Evolutionary conservation across 495 filamentous ascomycete genomes (phyloP).

Genomic region (Aspergillus taichungensis): DNA sequence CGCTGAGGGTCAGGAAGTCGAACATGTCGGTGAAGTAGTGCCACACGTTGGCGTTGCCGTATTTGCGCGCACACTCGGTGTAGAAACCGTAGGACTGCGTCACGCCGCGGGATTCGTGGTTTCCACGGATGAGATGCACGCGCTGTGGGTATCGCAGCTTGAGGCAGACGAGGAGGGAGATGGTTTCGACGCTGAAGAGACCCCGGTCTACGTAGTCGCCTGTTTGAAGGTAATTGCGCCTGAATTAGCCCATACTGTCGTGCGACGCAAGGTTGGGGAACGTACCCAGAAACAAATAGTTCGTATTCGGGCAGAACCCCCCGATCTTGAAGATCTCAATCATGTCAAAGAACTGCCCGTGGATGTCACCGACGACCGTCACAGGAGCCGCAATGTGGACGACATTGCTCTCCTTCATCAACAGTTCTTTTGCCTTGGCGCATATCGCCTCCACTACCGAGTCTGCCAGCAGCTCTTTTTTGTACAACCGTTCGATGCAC

Average conservation of each 20-base stretch:
- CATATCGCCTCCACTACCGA: slow-evolving; percentile 99
- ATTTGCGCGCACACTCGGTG: slow-evolving; percentile 94
- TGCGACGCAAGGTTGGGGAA: background rate
- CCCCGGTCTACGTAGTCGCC: slow-evolving; percentile 97
- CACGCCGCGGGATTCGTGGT: slow-evolving; percentile 94
- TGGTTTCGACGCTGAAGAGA: slow-evolving; percentile 94
- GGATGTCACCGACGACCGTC: slow-evolving; percentile 98
- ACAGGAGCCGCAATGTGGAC: slow-evolving; percentile 94
- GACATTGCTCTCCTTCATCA: slow-evolving; percentile 99
- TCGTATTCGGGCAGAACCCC: slow-evolving; percentile 91
- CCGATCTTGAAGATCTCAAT: slow-evolving; percentile 99
- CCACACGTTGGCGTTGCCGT: slow-evolving; percentile 97
- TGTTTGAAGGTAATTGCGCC: slow-evolving; percentile 17
- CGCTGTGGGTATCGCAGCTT: slow-evolving; percentile 89
- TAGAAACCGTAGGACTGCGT: slow-evolving; percentile 99
- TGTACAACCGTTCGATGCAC: slow-evolving; percentile 91
- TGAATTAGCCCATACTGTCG: slow-evolving; percentile 3
- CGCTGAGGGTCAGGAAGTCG: slow-evolving; percentile 90
- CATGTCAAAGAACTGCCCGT: slow-evolving; percentile 97
- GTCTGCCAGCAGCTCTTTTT: slow-evolving; percentile 92
- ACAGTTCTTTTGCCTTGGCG: slow-evolving; percentile 93
- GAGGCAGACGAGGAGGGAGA: slow-evolving; percentile 88
- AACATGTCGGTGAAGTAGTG: slow-evolving; percentile 99
- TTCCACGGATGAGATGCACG: slow-evolving; percentile 88
- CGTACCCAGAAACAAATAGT: slow-evolving; percentile 89